A percentile compares a stretch with the other conserved stretches of the same genome.
Conservation (phyloP, 192 early-diverging fungal genomes). For the Dimargaris xerosporica region DNA sequence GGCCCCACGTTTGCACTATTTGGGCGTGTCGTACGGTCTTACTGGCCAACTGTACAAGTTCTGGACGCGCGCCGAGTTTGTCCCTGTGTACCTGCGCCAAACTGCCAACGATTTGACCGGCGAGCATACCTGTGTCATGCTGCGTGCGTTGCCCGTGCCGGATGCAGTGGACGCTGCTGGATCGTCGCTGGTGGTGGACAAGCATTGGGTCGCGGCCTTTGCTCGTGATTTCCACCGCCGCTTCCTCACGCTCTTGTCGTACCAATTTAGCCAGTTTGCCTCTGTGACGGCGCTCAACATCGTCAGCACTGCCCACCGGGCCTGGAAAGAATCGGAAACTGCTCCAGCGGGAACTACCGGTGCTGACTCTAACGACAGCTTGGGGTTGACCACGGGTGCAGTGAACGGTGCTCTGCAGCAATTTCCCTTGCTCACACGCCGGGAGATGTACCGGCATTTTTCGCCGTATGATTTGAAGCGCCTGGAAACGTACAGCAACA, state of each 20-base stretch:
- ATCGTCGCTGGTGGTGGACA: slow-evolving; percentile 22
- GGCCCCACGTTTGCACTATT: slow-evolving; percentile 71
- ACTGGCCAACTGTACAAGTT: slow-evolving; percentile 85
- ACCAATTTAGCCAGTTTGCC: slow-evolving; percentile 72
- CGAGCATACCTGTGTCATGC: slow-evolving; percentile 96
- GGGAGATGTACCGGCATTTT: slow-evolving; percentile 28
- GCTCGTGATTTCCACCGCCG: slow-evolving; percentile 81
- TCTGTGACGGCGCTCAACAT: slow-evolving; percentile 69
- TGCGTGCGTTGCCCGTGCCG: slow-evolving; percentile 50
- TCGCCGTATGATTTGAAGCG: slow-evolving; percentile 86
- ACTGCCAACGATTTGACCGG: slow-evolving; percentile 95
- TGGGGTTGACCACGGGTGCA: not conserved
- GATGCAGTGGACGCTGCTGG: slow-evolving; percentile 18
- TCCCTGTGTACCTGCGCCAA: slow-evolving; percentile 91
- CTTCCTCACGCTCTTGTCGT: slow-evolving; percentile 77
- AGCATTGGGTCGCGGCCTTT: slow-evolving; percentile 78
- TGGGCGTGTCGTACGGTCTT: slow-evolving; percentile 91
- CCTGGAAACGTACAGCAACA: slow-evolving; percentile 88
- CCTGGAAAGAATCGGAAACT: not conserved
- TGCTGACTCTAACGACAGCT: not conserved
- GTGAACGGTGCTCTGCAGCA: slow-evolving; percentile 12
- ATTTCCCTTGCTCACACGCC: slow-evolving; percentile 17
- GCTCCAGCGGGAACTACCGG: not conserved
- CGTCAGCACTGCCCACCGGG: slow-evolving; percentile 34
- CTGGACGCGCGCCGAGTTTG: slow-evolving; percentile 83